Percentiles rank a stretch among this genome's conserved stretches.
phyloP scores from a whole-genome alignment of 306 rosid species.

The Lagenaria siceraria region DNA sequence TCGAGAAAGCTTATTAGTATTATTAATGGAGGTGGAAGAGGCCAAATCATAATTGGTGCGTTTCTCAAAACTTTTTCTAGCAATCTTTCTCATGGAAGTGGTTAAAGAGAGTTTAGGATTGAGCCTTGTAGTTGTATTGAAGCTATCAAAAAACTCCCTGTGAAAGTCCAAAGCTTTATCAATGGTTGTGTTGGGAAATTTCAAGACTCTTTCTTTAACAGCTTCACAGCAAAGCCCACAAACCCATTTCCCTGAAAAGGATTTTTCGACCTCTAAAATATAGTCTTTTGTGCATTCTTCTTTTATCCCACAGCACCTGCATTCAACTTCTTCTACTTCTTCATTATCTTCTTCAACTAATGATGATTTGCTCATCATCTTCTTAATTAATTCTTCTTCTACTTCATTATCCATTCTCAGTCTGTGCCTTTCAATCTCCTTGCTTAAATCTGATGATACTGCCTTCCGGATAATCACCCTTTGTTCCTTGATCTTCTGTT shows the following conservation, averaged over 20 bases:
- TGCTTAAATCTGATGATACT: slow-evolving; percentile 31
- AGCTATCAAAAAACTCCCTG: slow-evolving; percentile 34
- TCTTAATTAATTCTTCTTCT: background rate
- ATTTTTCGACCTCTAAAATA: slow-evolving; percentile 23
- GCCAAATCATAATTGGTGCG: slow-evolving; percentile 14
- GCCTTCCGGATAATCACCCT: slow-evolving; percentile 32
- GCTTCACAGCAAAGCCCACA: slow-evolving; percentile 79
- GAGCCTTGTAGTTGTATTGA: slow-evolving; percentile 31
- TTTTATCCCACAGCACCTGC: slow-evolving; percentile 53
- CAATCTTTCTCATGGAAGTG: slow-evolving; percentile 43
- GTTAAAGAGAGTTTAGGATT: slow-evolving; percentile 60
- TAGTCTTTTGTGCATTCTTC: slow-evolving; percentile 53
- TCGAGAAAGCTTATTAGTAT: slow-evolving; percentile 19
- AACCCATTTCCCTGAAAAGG: slow-evolving; percentile 43
- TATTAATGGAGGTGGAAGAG: background rate
- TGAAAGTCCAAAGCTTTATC: slow-evolving; percentile 36
- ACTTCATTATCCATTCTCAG: background rate
- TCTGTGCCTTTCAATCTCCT: slow-evolving; percentile 20
- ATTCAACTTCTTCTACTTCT: slow-evolving; percentile 22
- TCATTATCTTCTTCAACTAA: slow-evolving; percentile 2
- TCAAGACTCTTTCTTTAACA: slow-evolving; percentile 32
- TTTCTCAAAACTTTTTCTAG: slow-evolving; percentile 29
- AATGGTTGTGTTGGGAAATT: slow-evolving; percentile 5
- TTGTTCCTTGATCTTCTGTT: slow-evolving; percentile 13
- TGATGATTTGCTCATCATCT: background rate